A percentile compares a stretch with the other conserved stretches of the same genome.
These are phyloP conservation scores for Neocatenulostroma microsporum DNA, from an alignment of 2,329 filamentous ascomycete species.

Conservation along the genomic window DNA sequence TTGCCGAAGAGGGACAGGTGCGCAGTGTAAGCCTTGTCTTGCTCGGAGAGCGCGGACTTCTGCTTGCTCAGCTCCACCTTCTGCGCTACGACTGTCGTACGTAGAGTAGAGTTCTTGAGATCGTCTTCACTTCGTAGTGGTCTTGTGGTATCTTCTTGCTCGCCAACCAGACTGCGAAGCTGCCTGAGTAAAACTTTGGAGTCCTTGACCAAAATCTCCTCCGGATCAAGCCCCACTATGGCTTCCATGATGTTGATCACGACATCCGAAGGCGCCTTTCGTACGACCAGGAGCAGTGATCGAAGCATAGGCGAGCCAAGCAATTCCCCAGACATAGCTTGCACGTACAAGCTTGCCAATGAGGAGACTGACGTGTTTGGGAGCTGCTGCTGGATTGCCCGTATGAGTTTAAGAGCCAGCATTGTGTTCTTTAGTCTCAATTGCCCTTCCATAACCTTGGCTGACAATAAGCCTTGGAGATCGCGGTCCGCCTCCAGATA, in stretches of 20 bases:
- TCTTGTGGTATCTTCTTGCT: conserved; percentile 10
- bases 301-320: conserved; percentile 44
- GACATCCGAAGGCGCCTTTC: conserved; percentile 52
- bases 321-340: conserved; percentile 52
- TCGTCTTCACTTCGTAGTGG: conserved; percentile 67
- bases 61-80: conserved; percentile 73
- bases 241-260: conserved; percentile 36
- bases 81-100: conserved; percentile 73
- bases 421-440: conserved; percentile 28
- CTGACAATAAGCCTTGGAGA: conserved; percentile 42
- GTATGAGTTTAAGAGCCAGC: conserved; percentile 29
- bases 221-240: conserved; percentile 6
- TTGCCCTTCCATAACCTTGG: conserved; percentile 28
- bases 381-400: conserved; percentile 31
- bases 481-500: conserved; percentile 55
- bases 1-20: conserved; percentile 53
- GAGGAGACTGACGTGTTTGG: conserved; percentile 30
- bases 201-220: background rate
- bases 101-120: conserved; percentile 58
- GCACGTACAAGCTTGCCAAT: conserved; percentile 50
- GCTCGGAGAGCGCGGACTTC: conserved; percentile 59
- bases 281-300: conserved; percentile 51
- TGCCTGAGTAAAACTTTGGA: conserved; percentile 10
- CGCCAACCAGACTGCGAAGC: conserved; percentile 19
- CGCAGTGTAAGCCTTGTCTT: conserved; percentile 63